These are phyloP conservation scores for Sarcomyxa edulis DNA, from an alignment of 768 basidiomycete genomes.

Conservation along the genomic window DNA sequence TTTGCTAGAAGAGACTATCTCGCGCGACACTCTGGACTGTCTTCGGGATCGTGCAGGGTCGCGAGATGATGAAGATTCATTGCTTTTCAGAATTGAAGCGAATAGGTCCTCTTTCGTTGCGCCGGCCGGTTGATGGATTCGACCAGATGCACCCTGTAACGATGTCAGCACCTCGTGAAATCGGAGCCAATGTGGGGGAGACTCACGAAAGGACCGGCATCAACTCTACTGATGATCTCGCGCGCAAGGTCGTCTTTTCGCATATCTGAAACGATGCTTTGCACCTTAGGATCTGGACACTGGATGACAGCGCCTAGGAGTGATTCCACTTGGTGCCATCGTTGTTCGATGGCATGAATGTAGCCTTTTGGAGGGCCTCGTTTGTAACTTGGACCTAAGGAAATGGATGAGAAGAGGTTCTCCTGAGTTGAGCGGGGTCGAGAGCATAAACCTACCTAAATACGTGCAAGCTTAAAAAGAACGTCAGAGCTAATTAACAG, in stretches of 20 bases:
- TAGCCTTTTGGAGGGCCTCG: constrained; percentile 88
- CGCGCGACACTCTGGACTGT: constrained; percentile 72
- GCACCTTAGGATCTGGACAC: constrained; percentile 61
- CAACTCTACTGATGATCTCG: constrained; percentile 73
- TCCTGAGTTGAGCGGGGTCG: not conserved
- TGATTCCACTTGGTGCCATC: constrained; percentile 91
- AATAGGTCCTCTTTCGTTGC: constrained; percentile 78
- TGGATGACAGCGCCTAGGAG: constrained; percentile 79
- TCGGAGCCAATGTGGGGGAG: constrained; percentile 3
- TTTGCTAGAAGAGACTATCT: constrained; percentile 72
- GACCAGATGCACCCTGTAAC: constrained; percentile 64
- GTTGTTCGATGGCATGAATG: constrained; percentile 87
- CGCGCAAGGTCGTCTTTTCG: constrained; percentile 70
- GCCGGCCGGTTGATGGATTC: constrained; percentile 51
- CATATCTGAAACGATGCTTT: constrained; percentile 56
- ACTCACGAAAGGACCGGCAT: constrained; percentile 74
- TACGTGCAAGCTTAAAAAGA: constrained; percentile 54
- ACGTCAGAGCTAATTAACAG: not conserved
- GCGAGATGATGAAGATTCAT: constrained; percentile 37
- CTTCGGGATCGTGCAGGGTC: constrained; percentile 60
- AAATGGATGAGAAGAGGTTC: constrained; percentile 2
- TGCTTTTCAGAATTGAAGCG: constrained; percentile 63
- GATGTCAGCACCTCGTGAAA: too few relatives aligned
- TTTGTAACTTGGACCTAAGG: constrained; percentile 68
- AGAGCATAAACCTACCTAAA: constrained; percentile 41